Evolutionary conservation across 1,284 basidiomycete species (phyloP), one percentile per base, ranked within the genome.

Genomic region (Kwoniella shivajii): DNA sequence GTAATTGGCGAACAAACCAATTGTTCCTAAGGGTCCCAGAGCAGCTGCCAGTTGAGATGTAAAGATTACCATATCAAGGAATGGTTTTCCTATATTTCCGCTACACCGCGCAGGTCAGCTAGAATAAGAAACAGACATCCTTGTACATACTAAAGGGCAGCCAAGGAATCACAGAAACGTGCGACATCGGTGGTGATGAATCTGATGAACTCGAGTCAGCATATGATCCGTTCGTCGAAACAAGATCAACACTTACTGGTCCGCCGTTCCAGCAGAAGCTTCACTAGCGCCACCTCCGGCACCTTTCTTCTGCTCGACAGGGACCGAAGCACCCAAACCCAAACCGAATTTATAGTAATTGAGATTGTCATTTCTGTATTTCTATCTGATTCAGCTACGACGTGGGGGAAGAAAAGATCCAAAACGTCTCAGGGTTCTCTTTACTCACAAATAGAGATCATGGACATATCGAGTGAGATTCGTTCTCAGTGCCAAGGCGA

Each of bases 141-240:
- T 44, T 4, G 30, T 22, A 81, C 88, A 64, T 63, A 92, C 90
- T 98, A 98, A 37, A 98, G 83, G 0, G 89, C 89, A 3, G 92
- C 84, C 26, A 97, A 82, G 0, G 89, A 86, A 59, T 93, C 91
- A 56, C 90, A 88, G 85, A 95, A 99, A 3, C 89, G 83, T 26
- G 91, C 88, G 18, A 98, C 85, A 71, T 99, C 95, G 18, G 91
- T 88, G 3, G 94, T 97, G 69, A 98, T 87, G 73, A 93, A 93
- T 59, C 80, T 79, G 46, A 56, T n/a, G 14, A n/a, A n/a, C 22
- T 10, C 22, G 56, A 16, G 67, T 69, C 16, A 72, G 73, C 46
- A 33, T 59, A 53, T 20, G 13, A 14, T 5, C 24, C n/a, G 18
- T 4, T 20, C 5, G 14, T 2, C n/a, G 22, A 10, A 1, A 6